Percentiles rank a stretch among this genome's conserved stretches.
Conservation (phyloP, 2,329 filamentous ascomycete species). For the Penicillium capsulatum region DNA sequence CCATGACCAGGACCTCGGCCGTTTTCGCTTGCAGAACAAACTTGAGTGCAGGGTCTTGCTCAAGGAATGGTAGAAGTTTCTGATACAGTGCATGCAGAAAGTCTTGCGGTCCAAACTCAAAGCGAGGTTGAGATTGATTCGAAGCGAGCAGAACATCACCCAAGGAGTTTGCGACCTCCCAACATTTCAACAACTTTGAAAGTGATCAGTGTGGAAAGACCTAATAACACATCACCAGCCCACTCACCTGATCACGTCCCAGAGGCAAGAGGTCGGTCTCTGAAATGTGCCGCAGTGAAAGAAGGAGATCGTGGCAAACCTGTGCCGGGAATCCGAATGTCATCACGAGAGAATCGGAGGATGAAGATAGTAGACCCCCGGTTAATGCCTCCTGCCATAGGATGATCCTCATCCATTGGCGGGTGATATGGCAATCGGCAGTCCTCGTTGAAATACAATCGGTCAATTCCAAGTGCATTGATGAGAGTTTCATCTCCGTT, state of each 20-base stretch:
- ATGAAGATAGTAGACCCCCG: slow-evolving; percentile 25
- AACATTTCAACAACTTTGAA: slow-evolving; percentile 33
- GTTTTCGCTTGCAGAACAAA: slow-evolving; percentile 29
- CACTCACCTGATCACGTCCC: slow-evolving; percentile 29
- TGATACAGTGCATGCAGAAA: slow-evolving; percentile 31
- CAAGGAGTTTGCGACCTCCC: slow-evolving; percentile 31
- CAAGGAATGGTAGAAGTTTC: slow-evolving; percentile 28
- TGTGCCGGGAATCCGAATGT: slow-evolving; percentile 26
- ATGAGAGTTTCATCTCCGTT: slow-evolving; percentile 21
- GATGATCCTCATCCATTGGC: slow-evolving; percentile 33
- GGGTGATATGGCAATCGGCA: slow-evolving; percentile 29
- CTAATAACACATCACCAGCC: too few relatives aligned
- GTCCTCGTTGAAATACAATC: slow-evolving; percentile 19
- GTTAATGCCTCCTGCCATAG: slow-evolving; percentile 31
- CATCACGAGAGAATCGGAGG: slow-evolving; percentile 18
- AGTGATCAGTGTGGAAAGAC: too few relatives aligned
- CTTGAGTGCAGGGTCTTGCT: slow-evolving; percentile 24
- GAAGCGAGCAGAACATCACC: slow-evolving; percentile 26
- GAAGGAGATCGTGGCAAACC: slow-evolving; percentile 25
- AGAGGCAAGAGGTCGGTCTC: slow-evolving; percentile 28
- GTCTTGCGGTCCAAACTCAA: slow-evolving; percentile 26
- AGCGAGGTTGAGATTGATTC: not conserved
- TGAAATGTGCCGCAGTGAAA: slow-evolving; percentile 21
- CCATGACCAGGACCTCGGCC: slow-evolving; percentile 24
- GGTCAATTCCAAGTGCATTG: slow-evolving; percentile 10